These are phyloP conservation scores for Nelumbo lutea DNA, from an alignment of 164 flowering plant species.

Conservation along the genomic window DNA sequence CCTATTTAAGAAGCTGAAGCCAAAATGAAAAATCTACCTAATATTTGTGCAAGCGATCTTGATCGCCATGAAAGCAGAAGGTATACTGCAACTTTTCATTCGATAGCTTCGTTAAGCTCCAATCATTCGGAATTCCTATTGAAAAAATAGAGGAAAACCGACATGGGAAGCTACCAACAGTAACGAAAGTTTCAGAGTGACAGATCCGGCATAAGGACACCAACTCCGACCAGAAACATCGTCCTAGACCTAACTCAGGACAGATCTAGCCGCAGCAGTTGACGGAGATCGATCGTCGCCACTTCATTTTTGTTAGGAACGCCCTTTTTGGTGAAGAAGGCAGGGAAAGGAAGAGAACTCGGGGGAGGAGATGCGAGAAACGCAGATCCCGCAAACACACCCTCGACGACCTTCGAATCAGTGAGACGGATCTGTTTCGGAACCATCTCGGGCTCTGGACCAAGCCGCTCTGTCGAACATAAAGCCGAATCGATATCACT, in stretches of 20 bases:
- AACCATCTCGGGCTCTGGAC: conserved; percentile 15
- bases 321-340: conserved; percentile 5
- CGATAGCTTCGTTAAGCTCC: background rate
- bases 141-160: conserved; percentile 2
- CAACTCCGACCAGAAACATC: background rate
- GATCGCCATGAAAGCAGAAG: background rate
- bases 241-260: background rate
- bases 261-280: conserved; percentile 12
- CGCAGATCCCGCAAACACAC: conserved; percentile 11
- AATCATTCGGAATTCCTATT: background rate
- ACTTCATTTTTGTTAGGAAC: conserved; percentile 1
- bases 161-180: background rate
- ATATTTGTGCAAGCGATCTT: too few species aligned
- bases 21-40: too few species aligned
- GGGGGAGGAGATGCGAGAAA: conserved; percentile 12
- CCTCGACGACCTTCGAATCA: background rate
- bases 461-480: conserved; percentile 9
- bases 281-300: conserved; percentile 13
- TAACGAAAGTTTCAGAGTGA: background rate
- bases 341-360: conserved; percentile 17
- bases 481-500: background rate
- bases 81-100: background rate
- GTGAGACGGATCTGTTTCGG: conserved; percentile 9
- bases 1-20: too few species aligned
- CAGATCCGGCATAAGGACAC: background rate